Conservation (phyloP, 768 basidiomycete species). For the Rhizopogon vesiculosus region DNA sequence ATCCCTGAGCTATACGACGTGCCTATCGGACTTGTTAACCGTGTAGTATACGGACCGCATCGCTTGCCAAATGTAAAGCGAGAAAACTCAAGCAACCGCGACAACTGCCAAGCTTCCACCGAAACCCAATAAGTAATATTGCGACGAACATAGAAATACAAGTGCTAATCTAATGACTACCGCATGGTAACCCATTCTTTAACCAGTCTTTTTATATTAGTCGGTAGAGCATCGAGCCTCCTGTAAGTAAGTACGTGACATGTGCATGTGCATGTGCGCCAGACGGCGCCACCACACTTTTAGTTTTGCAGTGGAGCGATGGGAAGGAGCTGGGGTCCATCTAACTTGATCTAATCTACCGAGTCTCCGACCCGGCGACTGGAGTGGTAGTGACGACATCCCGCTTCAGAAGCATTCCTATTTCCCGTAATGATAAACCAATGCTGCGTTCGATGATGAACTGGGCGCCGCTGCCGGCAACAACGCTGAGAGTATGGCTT, state of each 20-base stretch:
- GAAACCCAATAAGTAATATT: not conserved
- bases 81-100: not conserved
- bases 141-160: not conserved
- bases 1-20: conserved; percentile 75
- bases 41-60: conserved; percentile 50
- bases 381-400: conserved; percentile 29
- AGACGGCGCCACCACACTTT: no score
- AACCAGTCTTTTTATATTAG: not conserved
- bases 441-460: conserved; percentile 22
- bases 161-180: not conserved
- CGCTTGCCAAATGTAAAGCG: not conserved
- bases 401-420: conserved; percentile 19
- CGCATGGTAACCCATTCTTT: not conserved
- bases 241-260: not conserved
- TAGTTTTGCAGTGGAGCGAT: not conserved
- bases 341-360: conserved; percentile 6
- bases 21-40: conserved; percentile 77
- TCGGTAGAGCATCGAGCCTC: not conserved
- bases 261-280: not conserved
- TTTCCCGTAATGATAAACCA: conserved; percentile 31
- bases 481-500: conserved; percentile 30
- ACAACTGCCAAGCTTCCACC: not conserved
- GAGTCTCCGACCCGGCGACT: conserved; percentile 18
- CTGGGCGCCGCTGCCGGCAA: conserved; percentile 33
- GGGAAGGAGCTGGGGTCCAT: no score